Conservation (phyloP, 352 stramenopile species). For the Blastocystis sp. region DNA sequence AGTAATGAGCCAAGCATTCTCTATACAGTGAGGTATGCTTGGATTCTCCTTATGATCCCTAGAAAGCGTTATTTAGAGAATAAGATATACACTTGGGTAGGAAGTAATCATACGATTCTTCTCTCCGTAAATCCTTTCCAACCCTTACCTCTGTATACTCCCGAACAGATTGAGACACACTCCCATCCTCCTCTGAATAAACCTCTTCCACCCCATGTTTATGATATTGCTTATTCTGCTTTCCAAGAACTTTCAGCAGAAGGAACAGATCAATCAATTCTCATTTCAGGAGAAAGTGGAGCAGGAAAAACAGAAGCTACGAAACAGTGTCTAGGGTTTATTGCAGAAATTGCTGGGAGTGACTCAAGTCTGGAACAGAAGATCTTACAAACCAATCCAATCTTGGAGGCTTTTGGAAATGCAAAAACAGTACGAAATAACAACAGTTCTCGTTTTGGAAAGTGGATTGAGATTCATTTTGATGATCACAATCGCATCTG, state of each 20-base stretch:
- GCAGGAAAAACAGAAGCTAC: slow-evolving; percentile 91
- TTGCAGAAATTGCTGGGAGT: slow-evolving; percentile 71
- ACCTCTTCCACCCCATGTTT: slow-evolving; percentile 78
- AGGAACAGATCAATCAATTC: slow-evolving; percentile 78
- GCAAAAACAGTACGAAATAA: slow-evolving; percentile 89
- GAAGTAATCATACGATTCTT: slow-evolving; percentile 70
- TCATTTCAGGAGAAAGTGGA: slow-evolving; percentile 82
- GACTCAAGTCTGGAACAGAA: slow-evolving; percentile 66
- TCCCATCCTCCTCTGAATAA: slow-evolving; percentile 64
- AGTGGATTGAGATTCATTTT: slow-evolving; percentile 94
- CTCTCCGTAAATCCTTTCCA: slow-evolving; percentile 74
- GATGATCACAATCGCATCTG: slow-evolving; percentile 70
- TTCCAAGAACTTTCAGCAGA: slow-evolving; percentile 75
- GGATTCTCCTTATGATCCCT: not conserved
- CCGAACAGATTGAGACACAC: slow-evolving; percentile 66
- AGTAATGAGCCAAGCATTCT: slow-evolving; percentile 69
- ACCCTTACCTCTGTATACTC: slow-evolving; percentile 67
- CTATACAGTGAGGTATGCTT: slow-evolving; percentile 27
- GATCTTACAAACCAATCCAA: slow-evolving; percentile 91
- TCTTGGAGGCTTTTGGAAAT: slow-evolving; percentile 97
- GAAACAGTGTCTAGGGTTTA: slow-evolving; percentile 89
- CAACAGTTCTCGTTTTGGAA: slow-evolving; percentile 89
- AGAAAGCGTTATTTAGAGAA: slow-evolving; percentile 77
- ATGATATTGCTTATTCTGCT: slow-evolving; percentile 79
- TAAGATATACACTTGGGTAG: slow-evolving; percentile 83